Base-by-base conservation (phyloP, 805 yeast genomes). In the Suhomyces sp. region DNA sequence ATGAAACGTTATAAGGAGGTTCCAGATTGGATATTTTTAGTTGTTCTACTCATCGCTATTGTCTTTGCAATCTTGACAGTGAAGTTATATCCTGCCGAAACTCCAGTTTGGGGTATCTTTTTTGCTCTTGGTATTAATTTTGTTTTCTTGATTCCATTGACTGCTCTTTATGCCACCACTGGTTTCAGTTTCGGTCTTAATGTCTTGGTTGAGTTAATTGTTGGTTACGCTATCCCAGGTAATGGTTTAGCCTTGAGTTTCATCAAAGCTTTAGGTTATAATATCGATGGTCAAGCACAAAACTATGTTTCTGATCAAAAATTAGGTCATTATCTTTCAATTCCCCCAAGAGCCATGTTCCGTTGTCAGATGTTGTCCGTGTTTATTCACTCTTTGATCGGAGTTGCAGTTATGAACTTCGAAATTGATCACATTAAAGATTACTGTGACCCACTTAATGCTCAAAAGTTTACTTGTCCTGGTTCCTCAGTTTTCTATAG, bases 61-160 rank as follows among this genome's bases (percentile, higher is more conserved):
- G 20, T 39, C 4, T 48, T 52, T 28, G 65, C 63, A 4, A 51
- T 62, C 11, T 25, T 53, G 3, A 56, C 63, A 34, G 62, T 60
- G 13, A 26, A 47, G 30, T 33, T 58, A 9, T 63, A 55, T 24
- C 68, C 68, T 4, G 63, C 58, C 3, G 60, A 75, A 34, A 74
- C 82, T 5, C 82, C 83, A 16, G 75, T 77, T 14, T 78, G 83
- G 83, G 72, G 75, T 20, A 60, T 78, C 26, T 70, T 77, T 59
- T 68, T 78, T 42, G 68, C 75, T 3, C 47, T 76, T 25, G 78
- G 65, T 16, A 58, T 78, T 26, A 76, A 75, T 43, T 56, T 70
- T 29, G 56, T 70, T 4, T 75, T 77, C 42, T 58, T 76, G 44
- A 60, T 77, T 25, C 81, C 81, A 27, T 53, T 76, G 25, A 63